Conservation (phyloP, 83 land plant species). For the Thuja plicata region DNA sequence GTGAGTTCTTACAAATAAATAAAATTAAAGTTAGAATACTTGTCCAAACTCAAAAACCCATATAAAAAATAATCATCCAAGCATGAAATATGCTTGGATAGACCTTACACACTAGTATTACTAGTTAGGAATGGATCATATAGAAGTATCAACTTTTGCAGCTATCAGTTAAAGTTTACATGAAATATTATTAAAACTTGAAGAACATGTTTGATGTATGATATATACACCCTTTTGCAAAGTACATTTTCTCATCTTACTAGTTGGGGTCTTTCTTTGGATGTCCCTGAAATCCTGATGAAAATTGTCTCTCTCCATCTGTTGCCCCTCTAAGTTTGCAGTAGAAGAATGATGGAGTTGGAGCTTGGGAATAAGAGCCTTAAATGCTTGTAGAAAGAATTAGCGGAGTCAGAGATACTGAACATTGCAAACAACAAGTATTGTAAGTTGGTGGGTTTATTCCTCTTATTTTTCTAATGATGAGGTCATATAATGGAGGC, state of each 20-base stretch:
- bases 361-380: constrained; percentile 12
- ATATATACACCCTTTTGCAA: too few relatives aligned
- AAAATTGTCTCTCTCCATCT: background rate
- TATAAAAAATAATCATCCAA: too few relatives aligned
- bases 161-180: background rate
- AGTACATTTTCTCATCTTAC: background rate
- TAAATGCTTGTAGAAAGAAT: constrained; percentile 7
- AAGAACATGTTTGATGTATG: background rate
- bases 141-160: background rate
- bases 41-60: too few relatives aligned
- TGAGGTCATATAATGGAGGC: background rate
- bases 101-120: too few relatives aligned
- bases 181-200: background rate
- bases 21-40: too few relatives aligned
- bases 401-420: background rate
- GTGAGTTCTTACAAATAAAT: background rate
- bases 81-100: too few relatives aligned
- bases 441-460: background rate
- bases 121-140: background rate
- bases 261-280: background rate
- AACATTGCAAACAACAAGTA: background rate
- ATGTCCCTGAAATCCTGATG: background rate
- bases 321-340: background rate
- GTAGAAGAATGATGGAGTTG: background rate
- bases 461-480: background rate